Conservation (phyloP, 495 filamentous ascomycete genomes). For the Tuber microsphaerosporum region DNA sequence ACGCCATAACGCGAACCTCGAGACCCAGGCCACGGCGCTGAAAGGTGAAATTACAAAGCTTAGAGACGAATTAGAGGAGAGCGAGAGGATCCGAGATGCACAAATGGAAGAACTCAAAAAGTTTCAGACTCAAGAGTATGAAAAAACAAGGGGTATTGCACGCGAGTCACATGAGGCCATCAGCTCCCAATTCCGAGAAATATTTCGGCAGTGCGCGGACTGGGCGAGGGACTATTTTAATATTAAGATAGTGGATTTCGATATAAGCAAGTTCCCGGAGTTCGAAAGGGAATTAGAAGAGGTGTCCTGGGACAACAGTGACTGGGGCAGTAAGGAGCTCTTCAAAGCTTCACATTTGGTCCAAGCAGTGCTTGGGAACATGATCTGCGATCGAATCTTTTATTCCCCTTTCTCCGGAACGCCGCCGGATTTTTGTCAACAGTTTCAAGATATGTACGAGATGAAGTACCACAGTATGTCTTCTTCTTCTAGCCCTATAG, state of each 20-base stretch:
- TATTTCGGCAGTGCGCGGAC: conserved; percentile 14
- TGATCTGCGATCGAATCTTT: conserved; percentile 12
- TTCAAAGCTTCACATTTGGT: conserved; percentile 26
- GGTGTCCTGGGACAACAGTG: conserved; percentile 10
- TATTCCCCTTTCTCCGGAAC: conserved; percentile 14
- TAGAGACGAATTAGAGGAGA: neutral
- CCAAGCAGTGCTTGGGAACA: conserved; percentile 20
- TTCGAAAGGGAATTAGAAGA: conserved; percentile 8
- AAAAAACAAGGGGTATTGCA: neutral
- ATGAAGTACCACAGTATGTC: conserved; percentile 17
- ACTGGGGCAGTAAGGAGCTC: conserved; percentile 1
- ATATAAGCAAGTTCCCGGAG: conserved; percentile 6
- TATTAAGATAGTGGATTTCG: conserved; percentile 12
- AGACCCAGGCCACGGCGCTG: neutral
- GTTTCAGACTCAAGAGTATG: conserved; percentile 12
- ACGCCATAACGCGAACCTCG: neutral
- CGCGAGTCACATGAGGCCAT: conserved; percentile 12
- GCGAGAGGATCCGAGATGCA: neutral
- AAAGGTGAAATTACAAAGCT: neutral
- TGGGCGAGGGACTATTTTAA: conserved; percentile 30
- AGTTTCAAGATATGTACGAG: conserved; percentile 13
- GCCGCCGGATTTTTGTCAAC: neutral
- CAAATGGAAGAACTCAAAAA: conserved; percentile 13
- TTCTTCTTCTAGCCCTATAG: neutral
- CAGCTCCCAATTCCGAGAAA: conserved; percentile 13